A percentile compares a stretch with the other conserved stretches of the same genome.
Conservation (phyloP, 495 filamentous ascomycete species). For the Penicillium simplicissimum region DNA sequence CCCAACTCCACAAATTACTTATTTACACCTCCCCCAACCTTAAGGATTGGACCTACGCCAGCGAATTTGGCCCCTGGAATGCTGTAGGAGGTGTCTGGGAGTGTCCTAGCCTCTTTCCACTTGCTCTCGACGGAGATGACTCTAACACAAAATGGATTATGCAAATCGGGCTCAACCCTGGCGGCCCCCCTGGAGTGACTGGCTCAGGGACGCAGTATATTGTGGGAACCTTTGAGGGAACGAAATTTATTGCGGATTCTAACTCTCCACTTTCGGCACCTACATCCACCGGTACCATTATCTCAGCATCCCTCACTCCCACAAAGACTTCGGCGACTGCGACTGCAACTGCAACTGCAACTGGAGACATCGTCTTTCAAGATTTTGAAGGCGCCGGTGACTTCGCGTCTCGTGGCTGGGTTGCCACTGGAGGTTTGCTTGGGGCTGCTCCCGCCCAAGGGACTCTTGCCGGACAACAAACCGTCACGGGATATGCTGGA, state of each 20-base stretch:
- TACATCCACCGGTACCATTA: not conserved
- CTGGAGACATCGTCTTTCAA: not conserved
- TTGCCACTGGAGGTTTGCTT: constrained; percentile 14
- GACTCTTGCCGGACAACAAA: not conserved
- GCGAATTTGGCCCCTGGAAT: constrained; percentile 56
- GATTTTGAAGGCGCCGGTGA: not conserved
- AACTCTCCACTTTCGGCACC: not conserved
- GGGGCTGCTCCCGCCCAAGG: not conserved
- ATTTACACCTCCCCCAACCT: constrained; percentile 55
- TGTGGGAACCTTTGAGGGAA: constrained; percentile 41
- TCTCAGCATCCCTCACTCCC: not conserved
- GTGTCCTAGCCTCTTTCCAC: constrained; percentile 53
- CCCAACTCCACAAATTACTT: constrained; percentile 51
- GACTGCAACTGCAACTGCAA: not conserved
- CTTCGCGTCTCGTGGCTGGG: constrained; percentile 10
- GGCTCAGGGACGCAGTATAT: constrained; percentile 45
- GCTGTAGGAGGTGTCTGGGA: constrained; percentile 59
- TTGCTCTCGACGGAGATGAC: constrained; percentile 32
- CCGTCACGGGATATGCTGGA: not conserved
- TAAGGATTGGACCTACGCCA: constrained; percentile 52
- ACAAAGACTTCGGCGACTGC: not conserved
- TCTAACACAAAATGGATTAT: constrained; percentile 47
- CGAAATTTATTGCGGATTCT: constrained; percentile 29
- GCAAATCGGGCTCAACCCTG: constrained; percentile 55
- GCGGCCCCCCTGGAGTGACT: constrained; percentile 51